These are phyloP conservation scores for Thalassia testudinum DNA, from an alignment of 116 monocot genomes.

Conservation along the genomic window DNA sequence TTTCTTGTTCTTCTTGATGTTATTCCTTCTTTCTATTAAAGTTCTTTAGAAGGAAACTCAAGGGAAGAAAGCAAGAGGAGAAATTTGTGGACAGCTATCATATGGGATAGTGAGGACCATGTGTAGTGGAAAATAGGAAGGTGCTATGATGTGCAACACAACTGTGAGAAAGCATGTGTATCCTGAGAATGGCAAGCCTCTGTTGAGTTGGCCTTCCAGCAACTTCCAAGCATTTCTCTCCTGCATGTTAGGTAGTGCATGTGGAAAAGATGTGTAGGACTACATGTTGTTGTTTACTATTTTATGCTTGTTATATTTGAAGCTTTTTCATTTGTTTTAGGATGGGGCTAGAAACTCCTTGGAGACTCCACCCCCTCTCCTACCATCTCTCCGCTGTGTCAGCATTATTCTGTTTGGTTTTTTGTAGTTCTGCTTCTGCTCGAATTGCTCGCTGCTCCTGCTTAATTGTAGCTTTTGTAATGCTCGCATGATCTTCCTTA, in stretches of 20 bases:
- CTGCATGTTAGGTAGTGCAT: too few relatives aligned
- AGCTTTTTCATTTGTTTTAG: conserved; percentile 55
- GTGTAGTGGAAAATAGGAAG: too few relatives aligned
- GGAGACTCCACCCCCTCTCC: too few relatives aligned
- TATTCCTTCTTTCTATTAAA: conserved; percentile 17
- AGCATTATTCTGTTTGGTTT: conserved; percentile 45
- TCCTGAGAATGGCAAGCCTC: too few relatives aligned
- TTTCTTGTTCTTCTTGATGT: conserved; percentile 31
- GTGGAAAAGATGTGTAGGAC: too few relatives aligned
- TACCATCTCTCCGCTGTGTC: conserved; percentile 33
- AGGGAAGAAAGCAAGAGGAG: too few relatives aligned
- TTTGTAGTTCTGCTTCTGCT: conserved; percentile 33
- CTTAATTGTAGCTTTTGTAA: conserved; percentile 39
- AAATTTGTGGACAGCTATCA: too few relatives aligned
- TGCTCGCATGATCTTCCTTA: conserved; percentile 40
- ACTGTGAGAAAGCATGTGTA: too few relatives aligned
- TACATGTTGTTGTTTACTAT: conserved; percentile 49
- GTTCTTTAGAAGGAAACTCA: too few relatives aligned
- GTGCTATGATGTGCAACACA: too few relatives aligned
- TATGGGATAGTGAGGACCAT: too few relatives aligned
- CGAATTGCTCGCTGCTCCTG: conserved; percentile 83
- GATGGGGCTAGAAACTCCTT: conserved; percentile 53
- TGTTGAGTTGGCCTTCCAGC: too few relatives aligned
- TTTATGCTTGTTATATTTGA: conserved; percentile 39
- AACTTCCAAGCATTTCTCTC: conserved; percentile 29